Conservation (phyloP, 1,284 basidiomycete species). For the Moesziomyces globuligerus region DNA sequence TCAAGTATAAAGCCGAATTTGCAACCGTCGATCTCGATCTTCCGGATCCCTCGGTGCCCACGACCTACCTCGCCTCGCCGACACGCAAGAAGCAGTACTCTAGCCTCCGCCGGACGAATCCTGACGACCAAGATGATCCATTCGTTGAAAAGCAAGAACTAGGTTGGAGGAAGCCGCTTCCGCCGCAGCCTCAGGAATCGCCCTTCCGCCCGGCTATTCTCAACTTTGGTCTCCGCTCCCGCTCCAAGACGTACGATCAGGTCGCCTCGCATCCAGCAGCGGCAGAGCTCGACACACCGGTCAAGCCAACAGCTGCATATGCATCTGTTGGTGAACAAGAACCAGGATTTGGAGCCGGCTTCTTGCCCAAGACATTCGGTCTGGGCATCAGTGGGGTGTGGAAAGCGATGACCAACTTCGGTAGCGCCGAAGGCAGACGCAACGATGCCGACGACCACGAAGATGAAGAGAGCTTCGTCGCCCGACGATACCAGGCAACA, state of each 20-base stretch:
- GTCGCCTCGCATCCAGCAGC: background rate
- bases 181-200: slow-evolving; percentile 29
- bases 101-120: background rate
- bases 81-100: background rate
- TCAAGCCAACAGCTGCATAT: slow-evolving; percentile 4
- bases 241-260: slow-evolving; percentile 32
- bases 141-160: background rate
- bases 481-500: slow-evolving; percentile 4
- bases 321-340: background rate
- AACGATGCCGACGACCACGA: slow-evolving; percentile 5
- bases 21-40: slow-evolving; percentile 10
- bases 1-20: slow-evolving; percentile 28
- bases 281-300: slow-evolving; percentile 13
- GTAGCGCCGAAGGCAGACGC: background rate
- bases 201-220: slow-evolving; percentile 28
- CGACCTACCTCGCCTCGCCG: background rate
- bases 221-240: slow-evolving; percentile 32
- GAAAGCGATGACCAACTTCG: slow-evolving; percentile 23
- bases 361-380: slow-evolving; percentile 14
- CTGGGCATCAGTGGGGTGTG: slow-evolving; percentile 32
- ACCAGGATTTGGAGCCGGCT: background rate
- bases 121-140: slow-evolving; percentile 9
- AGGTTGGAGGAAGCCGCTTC: slow-evolving; percentile 24
- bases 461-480: slow-evolving; percentile 35
- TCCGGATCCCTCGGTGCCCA: background rate